A percentile compares a stretch with the other conserved stretches of the same genome.
Conservation (phyloP, 257 asterid genomes). For the Schizonepeta tenuifolia region DNA sequence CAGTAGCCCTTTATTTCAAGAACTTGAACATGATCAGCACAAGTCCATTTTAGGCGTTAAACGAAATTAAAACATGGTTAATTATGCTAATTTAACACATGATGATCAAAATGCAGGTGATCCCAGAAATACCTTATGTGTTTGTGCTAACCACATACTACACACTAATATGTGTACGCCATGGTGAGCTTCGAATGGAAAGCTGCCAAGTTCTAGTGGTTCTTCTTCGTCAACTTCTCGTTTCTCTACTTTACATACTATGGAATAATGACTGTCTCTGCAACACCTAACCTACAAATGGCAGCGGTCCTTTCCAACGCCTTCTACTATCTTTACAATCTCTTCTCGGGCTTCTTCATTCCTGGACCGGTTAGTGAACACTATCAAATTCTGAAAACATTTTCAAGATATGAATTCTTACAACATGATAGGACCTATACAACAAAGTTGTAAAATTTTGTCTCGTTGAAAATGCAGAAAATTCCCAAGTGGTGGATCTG, state of each 20-base stretch:
- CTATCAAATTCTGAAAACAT: not conserved
- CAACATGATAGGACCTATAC: not conserved
- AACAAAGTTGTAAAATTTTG: not conserved
- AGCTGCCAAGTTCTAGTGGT: constrained; percentile 57
- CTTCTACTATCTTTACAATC: constrained; percentile 61
- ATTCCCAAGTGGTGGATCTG: constrained; percentile 83
- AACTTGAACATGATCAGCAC: not conserved
- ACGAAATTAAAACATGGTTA: too few species aligned
- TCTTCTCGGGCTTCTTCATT: constrained; percentile 66
- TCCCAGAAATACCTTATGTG: constrained; percentile 56
- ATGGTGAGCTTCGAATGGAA: constrained; percentile 62
- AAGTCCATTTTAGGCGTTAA: not conserved
- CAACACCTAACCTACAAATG: constrained; percentile 58
- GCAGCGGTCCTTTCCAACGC: constrained; percentile 56
- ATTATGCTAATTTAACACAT: not conserved
- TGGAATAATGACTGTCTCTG: constrained; percentile 69
- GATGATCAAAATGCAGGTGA: constrained; percentile 41
- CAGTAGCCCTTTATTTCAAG: not conserved
- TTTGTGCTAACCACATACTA: constrained; percentile 53
- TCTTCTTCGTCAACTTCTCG: constrained; percentile 54
- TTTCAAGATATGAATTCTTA: not conserved
- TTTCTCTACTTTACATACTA: constrained; percentile 62
- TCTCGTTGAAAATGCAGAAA: constrained; percentile 43
- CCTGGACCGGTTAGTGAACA: constrained; percentile 60
- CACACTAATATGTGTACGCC: constrained; percentile 52